Conservation (phyloP, 2,329 filamentous ascomycete species). For the Phaeosphaeria sp. region DNA sequence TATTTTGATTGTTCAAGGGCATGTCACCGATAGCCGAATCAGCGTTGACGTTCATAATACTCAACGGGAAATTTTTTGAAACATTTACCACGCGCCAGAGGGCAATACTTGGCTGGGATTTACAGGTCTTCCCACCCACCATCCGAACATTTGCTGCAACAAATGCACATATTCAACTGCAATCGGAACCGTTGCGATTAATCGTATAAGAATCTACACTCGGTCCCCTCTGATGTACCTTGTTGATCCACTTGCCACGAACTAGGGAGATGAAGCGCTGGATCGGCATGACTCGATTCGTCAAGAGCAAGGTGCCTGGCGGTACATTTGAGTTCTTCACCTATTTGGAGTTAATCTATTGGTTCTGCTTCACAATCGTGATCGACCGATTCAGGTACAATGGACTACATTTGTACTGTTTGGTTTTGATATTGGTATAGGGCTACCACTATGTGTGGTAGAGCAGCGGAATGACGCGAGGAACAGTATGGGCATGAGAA, state of each 20-base stretch:
- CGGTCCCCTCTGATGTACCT: conserved; percentile 87
- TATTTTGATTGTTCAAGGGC: too few species aligned
- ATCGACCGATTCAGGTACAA: conserved; percentile 91
- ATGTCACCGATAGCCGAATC: not conserved
- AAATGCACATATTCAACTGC: conserved; percentile 84
- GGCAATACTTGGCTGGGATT: too few species aligned
- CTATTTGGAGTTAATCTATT: conserved; percentile 82
- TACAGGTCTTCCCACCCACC: conserved; percentile 82
- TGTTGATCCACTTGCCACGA: conserved; percentile 73
- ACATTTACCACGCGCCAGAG: conserved; percentile 80
- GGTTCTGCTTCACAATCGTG: conserved; percentile 79
- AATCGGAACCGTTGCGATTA: conserved; percentile 84
- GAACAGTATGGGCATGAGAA: conserved; percentile 57
- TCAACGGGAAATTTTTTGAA: conserved; percentile 68
- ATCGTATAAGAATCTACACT: conserved; percentile 90
- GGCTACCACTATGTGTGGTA: conserved; percentile 71
- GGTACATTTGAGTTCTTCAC: conserved; percentile 90
- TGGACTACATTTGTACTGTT: conserved; percentile 86
- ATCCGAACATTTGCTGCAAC: conserved; percentile 77
- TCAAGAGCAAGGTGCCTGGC: conserved; percentile 71
- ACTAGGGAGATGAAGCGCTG: conserved; percentile 80
- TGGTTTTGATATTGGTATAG: conserved; percentile 74
- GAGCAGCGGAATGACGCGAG: conserved; percentile 68
- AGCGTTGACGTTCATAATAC: not conserved
- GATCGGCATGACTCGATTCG: conserved; percentile 80